phyloP scores from a whole-genome alignment of 192 early-diverging fungal species.

The Piromyces sp. region DNA sequence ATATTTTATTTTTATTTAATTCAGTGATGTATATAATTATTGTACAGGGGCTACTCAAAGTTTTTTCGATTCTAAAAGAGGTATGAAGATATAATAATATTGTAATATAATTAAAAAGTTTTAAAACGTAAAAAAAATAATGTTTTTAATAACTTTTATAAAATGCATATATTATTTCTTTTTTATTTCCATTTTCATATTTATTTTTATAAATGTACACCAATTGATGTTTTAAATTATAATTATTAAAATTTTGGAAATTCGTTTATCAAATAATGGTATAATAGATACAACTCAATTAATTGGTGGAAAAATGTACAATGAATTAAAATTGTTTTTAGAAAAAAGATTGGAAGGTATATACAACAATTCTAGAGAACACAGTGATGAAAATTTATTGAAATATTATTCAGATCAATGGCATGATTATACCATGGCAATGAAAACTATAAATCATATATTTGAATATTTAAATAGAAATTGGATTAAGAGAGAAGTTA shows the following conservation, averaged over 20 bases:
- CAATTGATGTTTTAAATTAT: too few relatives aligned
- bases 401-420: slow-evolving; percentile 78
- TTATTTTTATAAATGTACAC: too few relatives aligned
- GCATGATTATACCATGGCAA: slow-evolving; percentile 72
- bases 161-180: too few relatives aligned
- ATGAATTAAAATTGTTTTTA: slow-evolving; percentile 31
- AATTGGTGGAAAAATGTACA: slow-evolving; percentile 49
- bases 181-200: too few relatives aligned
- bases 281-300: slow-evolving; percentile 20
- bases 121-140: too few relatives aligned
- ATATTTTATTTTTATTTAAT: too few relatives aligned
- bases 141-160: too few relatives aligned
- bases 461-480: slow-evolving; percentile 90
- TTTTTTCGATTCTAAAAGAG: not conserved
- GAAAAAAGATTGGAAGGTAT: slow-evolving; percentile 26
- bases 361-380: slow-evolving; percentile 30
- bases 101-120: too few relatives aligned
- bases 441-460: slow-evolving; percentile 69
- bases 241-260: not conserved
- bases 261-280: slow-evolving; percentile 7
- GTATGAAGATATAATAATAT: too few relatives aligned
- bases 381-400: slow-evolving; percentile 64
- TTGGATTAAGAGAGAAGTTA: slow-evolving; percentile 92
- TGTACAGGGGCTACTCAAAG: slow-evolving; percentile 27
- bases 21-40: slow-evolving; percentile 60